A percentile compares a stretch with the other conserved stretches of the same genome.
Conservation (phyloP, 2,329 filamentous ascomycete genomes). For the Myriosclerotinia curreyana region DNA sequence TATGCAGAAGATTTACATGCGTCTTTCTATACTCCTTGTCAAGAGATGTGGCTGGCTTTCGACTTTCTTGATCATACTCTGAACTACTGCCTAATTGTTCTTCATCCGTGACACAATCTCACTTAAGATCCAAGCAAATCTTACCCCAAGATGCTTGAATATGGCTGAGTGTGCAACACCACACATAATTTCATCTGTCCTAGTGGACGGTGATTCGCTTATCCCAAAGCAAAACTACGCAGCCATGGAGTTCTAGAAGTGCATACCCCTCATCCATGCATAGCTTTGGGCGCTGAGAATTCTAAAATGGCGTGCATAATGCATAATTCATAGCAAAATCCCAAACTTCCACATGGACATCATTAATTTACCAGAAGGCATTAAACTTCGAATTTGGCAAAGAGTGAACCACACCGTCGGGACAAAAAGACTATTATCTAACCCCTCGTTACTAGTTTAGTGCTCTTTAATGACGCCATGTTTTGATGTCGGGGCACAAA, state of each 20-base stretch:
- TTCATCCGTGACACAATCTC: conserved; percentile 11
- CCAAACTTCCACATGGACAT: conserved; percentile 10
- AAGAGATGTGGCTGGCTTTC: conserved; percentile 15
- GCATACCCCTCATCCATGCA: background rate
- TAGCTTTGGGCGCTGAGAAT: background rate
- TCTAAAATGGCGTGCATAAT: conserved; percentile 13
- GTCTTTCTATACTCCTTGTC: conserved; percentile 7
- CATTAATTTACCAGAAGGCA: background rate
- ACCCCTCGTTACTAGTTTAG: background rate
- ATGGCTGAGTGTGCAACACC: conserved; percentile 11
- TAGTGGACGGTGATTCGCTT: background rate
- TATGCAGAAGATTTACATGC: conserved; percentile 16
- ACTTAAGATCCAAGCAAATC: conserved; percentile 1
- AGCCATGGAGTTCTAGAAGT: conserved; percentile 8
- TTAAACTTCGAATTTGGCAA: conserved; percentile 5
- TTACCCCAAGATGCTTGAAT: background rate
- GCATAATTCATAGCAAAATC: conserved; percentile 11
- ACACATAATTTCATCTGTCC: background rate
- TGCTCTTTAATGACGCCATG: background rate
- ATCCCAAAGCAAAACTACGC: background rate
- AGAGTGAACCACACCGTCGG: conserved; percentile 13
- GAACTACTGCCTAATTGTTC: background rate
- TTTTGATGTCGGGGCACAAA: background rate
- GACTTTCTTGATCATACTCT: conserved; percentile 11
- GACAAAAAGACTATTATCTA: background rate